A percentile compares a stretch with the other conserved stretches of the same genome.
phyloP scores from a whole-genome alignment of 2,329 filamentous ascomycete species.

The Ophiostoma fasciatum region DNA sequence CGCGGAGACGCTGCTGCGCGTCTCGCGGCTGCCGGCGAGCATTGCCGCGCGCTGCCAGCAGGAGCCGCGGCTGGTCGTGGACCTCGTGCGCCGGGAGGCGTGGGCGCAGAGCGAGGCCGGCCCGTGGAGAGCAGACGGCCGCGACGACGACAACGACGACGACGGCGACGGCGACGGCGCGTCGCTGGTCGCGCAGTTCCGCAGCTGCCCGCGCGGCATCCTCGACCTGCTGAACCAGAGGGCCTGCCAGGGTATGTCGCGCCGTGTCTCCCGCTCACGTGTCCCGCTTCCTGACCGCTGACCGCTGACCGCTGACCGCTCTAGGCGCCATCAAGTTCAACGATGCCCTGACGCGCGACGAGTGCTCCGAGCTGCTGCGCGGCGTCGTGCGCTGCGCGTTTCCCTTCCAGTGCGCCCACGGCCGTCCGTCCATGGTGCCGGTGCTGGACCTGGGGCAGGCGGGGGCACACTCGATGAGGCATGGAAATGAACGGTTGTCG shows the following conservation, averaged over 20 bases:
- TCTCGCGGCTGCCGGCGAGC: constrained; percentile 49
- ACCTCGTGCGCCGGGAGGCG: constrained; percentile 59
- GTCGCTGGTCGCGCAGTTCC: constrained; percentile 50
- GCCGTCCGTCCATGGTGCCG: constrained; percentile 50
- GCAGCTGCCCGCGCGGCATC: constrained; percentile 58
- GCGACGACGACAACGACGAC: too few relatives aligned
- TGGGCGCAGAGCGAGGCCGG: constrained; percentile 46
- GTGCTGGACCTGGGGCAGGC: constrained; percentile 42
- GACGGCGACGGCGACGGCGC: too few relatives aligned
- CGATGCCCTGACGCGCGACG: constrained; percentile 40
- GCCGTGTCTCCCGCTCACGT: too few relatives aligned
- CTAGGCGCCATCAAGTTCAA: constrained; percentile 71
- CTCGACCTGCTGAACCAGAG: constrained; percentile 63
- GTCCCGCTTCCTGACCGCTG: not conserved
- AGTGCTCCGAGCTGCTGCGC: constrained; percentile 44
- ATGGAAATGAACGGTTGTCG: too few relatives aligned
- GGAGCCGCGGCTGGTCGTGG: constrained; percentile 57
- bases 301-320: too few relatives aligned
- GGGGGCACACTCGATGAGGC: too few relatives aligned
- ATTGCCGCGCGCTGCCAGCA: constrained; percentile 62
- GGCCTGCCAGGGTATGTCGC: constrained; percentile 51
- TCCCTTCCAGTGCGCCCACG: constrained; percentile 76
- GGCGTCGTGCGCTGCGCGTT: constrained; percentile 50
- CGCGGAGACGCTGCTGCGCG: constrained; percentile 22
- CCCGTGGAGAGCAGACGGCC: too few relatives aligned